Conservation (phyloP, 2,329 filamentous ascomycete species). For the Ceratocystis colombiana region DNA sequence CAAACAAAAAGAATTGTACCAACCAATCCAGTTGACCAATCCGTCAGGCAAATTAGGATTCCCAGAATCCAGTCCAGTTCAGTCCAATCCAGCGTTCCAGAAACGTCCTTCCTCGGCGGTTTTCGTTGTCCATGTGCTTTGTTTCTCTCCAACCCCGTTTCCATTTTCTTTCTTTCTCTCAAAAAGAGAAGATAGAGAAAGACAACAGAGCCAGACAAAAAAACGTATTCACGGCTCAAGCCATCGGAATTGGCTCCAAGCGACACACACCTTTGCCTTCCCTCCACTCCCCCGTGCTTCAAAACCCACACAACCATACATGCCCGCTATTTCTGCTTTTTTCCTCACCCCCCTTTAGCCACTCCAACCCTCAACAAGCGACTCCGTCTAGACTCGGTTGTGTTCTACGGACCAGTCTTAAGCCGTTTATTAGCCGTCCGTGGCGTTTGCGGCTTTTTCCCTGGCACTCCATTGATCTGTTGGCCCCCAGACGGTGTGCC, state of each 20-base stretch:
- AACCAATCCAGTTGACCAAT: neutral
- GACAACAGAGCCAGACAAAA: neutral
- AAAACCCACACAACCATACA: too few relatives aligned
- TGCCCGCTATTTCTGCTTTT: too few relatives aligned
- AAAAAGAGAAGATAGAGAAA: neutral
- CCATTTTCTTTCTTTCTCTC: neutral
- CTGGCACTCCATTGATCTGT: conserved; percentile 45
- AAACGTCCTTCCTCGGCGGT: neutral
- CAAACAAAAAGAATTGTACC: neutral
- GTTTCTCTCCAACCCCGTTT: neutral
- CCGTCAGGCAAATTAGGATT: neutral
- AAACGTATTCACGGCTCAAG: too few relatives aligned
- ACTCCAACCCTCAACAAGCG: neutral
- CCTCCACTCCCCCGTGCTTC: neutral
- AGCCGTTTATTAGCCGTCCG: conserved; percentile 36
- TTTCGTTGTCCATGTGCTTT: neutral
- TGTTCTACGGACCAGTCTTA: conserved; percentile 20
- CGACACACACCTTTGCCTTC: neutral
- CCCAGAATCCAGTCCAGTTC: conserved; percentile 1
- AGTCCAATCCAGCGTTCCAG: neutral
- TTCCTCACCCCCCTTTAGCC: neutral
- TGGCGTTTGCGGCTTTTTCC: conserved; percentile 48
- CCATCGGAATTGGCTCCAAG: neutral
- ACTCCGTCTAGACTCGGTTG: neutral
- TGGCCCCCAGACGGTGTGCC: conserved; percentile 38